Evolutionary conservation across 164 flowering plant genomes (phyloP).

Genomic region (Berberis vulgaris): DNA sequence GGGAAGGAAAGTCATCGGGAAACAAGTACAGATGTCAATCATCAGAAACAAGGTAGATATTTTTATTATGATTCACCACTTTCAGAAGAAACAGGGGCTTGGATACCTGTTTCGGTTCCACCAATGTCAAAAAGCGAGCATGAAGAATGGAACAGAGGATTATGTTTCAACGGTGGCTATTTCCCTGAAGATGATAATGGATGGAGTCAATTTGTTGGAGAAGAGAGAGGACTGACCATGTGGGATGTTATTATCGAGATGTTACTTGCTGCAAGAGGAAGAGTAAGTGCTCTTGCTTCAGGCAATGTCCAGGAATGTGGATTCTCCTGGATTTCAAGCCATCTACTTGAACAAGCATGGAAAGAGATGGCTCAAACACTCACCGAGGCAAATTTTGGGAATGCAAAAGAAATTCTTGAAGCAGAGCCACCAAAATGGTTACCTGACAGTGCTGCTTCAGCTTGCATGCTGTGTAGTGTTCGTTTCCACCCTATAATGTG

Average conservation of each 20-base stretch:
- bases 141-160: conserved; percentile 55
- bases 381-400: conserved; percentile 59
- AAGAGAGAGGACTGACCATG: conserved; percentile 79
- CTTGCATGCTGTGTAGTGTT: conserved; percentile 87
- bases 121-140: conserved; percentile 75
- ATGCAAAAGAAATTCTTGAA: conserved; percentile 57
- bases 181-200: conserved; percentile 80
- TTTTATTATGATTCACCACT: conserved; percentile 75
- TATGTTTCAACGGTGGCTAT: conserved; percentile 59
- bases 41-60: conserved; percentile 45
- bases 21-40: background rate
- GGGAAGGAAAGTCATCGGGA: background rate
- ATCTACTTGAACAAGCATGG: conserved; percentile 90
- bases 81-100: conserved; percentile 78
- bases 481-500: conserved; percentile 95
- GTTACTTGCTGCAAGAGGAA: conserved; percentile 80
- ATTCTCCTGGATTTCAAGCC: conserved; percentile 52
- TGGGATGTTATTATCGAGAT: conserved; percentile 94
- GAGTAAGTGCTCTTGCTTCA: conserved; percentile 58
- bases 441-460: conserved; percentile 82
- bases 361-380: conserved; percentile 93
- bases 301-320: conserved; percentile 32
- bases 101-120: conserved; percentile 99
- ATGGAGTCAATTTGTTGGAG: conserved; percentile 54
- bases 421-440: conserved; percentile 90